A percentile compares a stretch with the other conserved stretches of the same genome.
phyloP scores from a whole-genome alignment of 306 rosid genomes.

The Gleditsia sinensis region DNA sequence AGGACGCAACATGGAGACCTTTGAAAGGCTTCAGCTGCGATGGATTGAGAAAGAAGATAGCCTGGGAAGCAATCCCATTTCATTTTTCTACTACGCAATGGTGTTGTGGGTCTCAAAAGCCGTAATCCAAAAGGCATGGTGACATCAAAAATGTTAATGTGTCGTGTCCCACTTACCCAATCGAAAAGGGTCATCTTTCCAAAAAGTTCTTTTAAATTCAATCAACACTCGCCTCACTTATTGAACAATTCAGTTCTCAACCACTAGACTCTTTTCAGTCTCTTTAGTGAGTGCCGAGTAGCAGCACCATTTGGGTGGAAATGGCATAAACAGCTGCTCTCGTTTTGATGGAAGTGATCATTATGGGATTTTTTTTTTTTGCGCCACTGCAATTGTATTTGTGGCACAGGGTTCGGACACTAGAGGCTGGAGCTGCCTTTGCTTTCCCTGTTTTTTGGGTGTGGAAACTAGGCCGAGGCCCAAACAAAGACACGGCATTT shows the following conservation, averaged over 20 bases:
- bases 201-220: constrained; percentile 42
- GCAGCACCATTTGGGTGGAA: not conserved
- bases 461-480: too few species aligned
- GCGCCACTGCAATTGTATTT: constrained; percentile 19
- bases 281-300: not conserved
- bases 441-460: constrained; percentile 38
- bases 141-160: constrained; percentile 24
- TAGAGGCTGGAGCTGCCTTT: constrained; percentile 53
- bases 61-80: constrained; percentile 32
- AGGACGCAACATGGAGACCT: not conserved
- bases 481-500: too few species aligned
- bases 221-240: constrained; percentile 4
- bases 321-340: constrained; percentile 47
- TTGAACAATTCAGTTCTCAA: constrained; percentile 15
- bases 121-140: too few species aligned
- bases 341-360: constrained; percentile 21
- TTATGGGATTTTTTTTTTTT: constrained; percentile 33
- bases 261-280: not conserved
- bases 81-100: constrained; percentile 29
- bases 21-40: constrained; percentile 35
- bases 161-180: constrained; percentile 31
- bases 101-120: constrained; percentile 38
- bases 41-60: constrained; percentile 29
- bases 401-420: constrained; percentile 42
- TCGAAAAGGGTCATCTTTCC: too few species aligned